Base-by-base conservation (phyloP, 805 yeast genomes). In the Millerago galiae region DNA sequence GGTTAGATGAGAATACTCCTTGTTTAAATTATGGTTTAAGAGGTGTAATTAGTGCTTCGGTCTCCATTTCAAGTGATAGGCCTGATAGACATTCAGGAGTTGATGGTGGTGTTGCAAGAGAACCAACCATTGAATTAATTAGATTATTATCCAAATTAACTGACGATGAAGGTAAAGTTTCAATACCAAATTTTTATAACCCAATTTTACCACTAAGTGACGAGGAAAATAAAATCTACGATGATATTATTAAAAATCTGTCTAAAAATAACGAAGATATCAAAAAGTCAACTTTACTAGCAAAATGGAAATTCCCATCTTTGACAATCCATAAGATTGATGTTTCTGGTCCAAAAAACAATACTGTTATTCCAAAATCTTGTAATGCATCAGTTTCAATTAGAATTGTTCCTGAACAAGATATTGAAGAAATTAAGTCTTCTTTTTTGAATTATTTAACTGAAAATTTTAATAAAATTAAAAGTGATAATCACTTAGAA, bases 51-150 rank as follows among this genome's bases (percentile, higher is more conserved):
- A 84, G 89, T 62, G 83, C 87, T 2, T 70, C 79, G n/a, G 74
- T 93, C 3, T 77, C 77, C 29, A 71, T 93, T 10, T 67, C 69
- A 44, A 78, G 89, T 40, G 90, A 81, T 49, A 72, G 72, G 45
- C 95, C 95, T 1, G 97, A 93, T 60, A 68, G 95, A 45, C 99
- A 93, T 59, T 87, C 97, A 0, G 99, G 99, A 48, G 93, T 93
- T 9, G 95, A 89, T 63, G 99, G 99, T 40, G 98, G 98, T 45
- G 81, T 83, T 8, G 75, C 78, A 47, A 72, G 83, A 44, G 99
- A 91, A 54, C 97, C 99, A 2, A 81, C 95, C 0, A 77, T 86
- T 66, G 98, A 91, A 57, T 62, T 91, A 61, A 73, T 90, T 33
- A 83, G 81, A 41, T 55, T 91, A 14, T 63, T 90, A 17, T 74